Conservation (phyloP, 139 green algal genomes). For the Chlamydomonas sp. region DNA sequence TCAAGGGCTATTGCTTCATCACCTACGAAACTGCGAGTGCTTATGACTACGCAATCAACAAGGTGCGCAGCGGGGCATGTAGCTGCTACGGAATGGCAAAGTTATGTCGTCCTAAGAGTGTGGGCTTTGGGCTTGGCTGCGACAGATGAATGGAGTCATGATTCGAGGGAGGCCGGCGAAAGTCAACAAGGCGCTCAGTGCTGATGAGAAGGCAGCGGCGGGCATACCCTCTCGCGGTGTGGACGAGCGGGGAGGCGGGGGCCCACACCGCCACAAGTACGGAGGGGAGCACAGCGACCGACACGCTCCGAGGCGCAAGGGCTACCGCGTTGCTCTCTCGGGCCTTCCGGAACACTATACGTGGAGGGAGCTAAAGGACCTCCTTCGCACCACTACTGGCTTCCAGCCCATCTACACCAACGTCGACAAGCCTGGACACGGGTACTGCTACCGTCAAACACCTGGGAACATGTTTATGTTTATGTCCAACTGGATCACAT, state of each 20-base stretch:
- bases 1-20: slow-evolving; percentile 28
- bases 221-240: too few species aligned
- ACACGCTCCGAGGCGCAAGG: slow-evolving; percentile 4
- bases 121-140: neutral
- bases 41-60: slow-evolving; percentile 5
- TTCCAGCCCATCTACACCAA: slow-evolving; percentile 21
- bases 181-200: slow-evolving; percentile 31
- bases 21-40: slow-evolving; percentile 13
- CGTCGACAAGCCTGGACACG: slow-evolving; percentile 23
- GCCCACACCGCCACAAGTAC: too few species aligned
- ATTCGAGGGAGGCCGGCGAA: slow-evolving; percentile 5
- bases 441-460: neutral
- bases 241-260: too few species aligned
- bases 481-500: neutral
- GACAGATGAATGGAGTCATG: slow-evolving; percentile 20
- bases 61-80: neutral
- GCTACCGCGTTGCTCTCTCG: slow-evolving; percentile 8
- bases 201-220: slow-evolving; percentile 22
- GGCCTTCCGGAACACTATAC: slow-evolving; percentile 16
- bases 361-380: slow-evolving; percentile 37
- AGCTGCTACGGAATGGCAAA: neutral
- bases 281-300: too few species aligned
- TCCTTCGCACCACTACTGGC: slow-evolving; percentile 8
- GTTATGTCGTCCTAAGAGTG: neutral
- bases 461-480: neutral